phyloP scores from a whole-genome alignment of 1,284 basidiomycete genomes.

The Cerrena zonata region DNA sequence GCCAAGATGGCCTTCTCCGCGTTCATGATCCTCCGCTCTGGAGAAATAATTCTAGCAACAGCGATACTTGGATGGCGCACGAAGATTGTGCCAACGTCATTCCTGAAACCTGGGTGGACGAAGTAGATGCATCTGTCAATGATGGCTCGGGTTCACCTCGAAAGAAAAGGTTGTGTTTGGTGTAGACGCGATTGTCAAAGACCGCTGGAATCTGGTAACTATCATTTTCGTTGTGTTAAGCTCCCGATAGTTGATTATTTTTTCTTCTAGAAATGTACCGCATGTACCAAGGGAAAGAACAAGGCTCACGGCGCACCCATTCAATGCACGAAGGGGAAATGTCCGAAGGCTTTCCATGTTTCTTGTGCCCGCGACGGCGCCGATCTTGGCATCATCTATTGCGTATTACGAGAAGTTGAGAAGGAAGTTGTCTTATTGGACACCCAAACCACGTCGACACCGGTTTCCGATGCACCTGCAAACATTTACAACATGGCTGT shows the following conservation, averaged over 20 bases:
- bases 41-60: constrained; percentile 39
- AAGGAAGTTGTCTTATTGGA: constrained; percentile 68
- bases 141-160: constrained; percentile 32
- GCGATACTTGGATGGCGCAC: constrained; percentile 59
- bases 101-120: constrained; percentile 83
- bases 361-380: constrained; percentile 73
- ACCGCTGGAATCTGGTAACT: constrained; percentile 83
- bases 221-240: background rate
- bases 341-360: constrained; percentile 88
- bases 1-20: constrained; percentile 51
- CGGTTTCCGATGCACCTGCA: no score
- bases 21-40: constrained; percentile 64
- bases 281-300: constrained; percentile 63
- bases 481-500: background rate
- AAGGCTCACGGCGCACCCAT: constrained; percentile 84
- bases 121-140: constrained; percentile 36
- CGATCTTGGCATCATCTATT: constrained; percentile 52
- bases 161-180: constrained; percentile 67
- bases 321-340: constrained; percentile 91
- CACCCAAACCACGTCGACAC: constrained; percentile 14
- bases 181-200: constrained; percentile 79
- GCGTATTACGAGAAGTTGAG: constrained; percentile 62
- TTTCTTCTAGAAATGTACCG: constrained; percentile 74
- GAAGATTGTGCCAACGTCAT: constrained; percentile 71
- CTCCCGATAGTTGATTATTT: constrained; percentile 10